phyloP scores from a whole-genome alignment of 73 alveolate species.

The Stentor coeruleus region DNA sequence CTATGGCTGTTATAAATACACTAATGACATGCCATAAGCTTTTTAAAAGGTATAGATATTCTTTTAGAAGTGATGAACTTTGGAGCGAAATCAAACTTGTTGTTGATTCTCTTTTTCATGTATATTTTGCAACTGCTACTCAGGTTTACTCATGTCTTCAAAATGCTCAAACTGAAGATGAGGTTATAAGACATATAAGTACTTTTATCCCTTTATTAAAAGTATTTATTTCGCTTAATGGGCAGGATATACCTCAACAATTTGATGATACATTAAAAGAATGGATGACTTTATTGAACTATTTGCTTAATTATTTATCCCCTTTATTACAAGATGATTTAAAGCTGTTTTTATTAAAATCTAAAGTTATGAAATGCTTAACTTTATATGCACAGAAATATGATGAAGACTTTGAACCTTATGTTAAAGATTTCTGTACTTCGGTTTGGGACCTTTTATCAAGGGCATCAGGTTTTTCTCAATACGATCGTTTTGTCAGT shows the following conservation, averaged over 20 bases:
- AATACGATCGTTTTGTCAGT: conserved; percentile 4
- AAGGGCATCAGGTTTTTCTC: neutral
- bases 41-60: conserved; percentile 11
- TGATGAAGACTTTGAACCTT: conserved; percentile 24
- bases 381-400: conserved; percentile 13
- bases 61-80: conserved; percentile 2
- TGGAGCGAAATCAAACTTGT: conserved; percentile 19
- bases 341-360: neutral
- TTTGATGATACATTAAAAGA: conserved; percentile 21
- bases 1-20: neutral
- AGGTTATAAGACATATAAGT: neutral
- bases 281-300: conserved; percentile 19
- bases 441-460: conserved; percentile 21
- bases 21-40: conserved; percentile 23
- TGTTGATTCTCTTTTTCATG: neutral
- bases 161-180: neutral
- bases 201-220: conserved; percentile 2
- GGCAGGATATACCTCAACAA: conserved; percentile 4
- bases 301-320: neutral
- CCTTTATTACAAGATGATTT: neutral
- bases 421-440: conserved; percentile 5
- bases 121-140: neutral
- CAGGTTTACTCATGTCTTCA: neutral
- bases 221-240: conserved; percentile 9
- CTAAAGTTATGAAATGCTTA: neutral